phyloP scores from a whole-genome alignment of 1,284 basidiomycete genomes.

The Cutaneotrichosporon sp. region DNA sequence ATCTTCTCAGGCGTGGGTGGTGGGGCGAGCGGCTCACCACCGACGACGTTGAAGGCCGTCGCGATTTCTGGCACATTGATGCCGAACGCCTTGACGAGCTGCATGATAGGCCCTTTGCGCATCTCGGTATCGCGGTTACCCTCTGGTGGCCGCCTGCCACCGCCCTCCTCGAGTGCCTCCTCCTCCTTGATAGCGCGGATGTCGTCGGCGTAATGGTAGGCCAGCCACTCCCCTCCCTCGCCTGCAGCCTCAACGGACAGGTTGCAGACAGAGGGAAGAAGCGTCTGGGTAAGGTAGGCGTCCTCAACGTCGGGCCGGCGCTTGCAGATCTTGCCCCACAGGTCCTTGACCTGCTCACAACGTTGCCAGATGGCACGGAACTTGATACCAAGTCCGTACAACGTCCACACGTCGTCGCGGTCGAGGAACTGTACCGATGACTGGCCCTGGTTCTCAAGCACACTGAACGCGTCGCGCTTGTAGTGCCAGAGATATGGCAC shows the following conservation, averaged over 20 bases:
- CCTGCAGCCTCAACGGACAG: slow-evolving; percentile 77
- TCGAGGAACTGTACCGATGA: slow-evolving; percentile 63
- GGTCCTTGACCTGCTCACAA: slow-evolving; percentile 62
- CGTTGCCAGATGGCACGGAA: slow-evolving; percentile 81
- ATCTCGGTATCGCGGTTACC: slow-evolving; percentile 31
- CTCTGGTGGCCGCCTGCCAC: slow-evolving; percentile 40
- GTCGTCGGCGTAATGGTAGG: slow-evolving; percentile 67
- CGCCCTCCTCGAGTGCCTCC: slow-evolving; percentile 64
- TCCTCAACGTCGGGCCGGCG: slow-evolving; percentile 45
- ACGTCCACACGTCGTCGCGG: slow-evolving; percentile 79
- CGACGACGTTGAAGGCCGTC: slow-evolving; percentile 40
- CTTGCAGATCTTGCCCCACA: slow-evolving; percentile 59
- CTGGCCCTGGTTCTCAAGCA: slow-evolving; percentile 45
- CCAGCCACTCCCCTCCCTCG: slow-evolving; percentile 88
- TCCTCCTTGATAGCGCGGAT: slow-evolving; percentile 69
- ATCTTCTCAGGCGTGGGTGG: slow-evolving; percentile 42
- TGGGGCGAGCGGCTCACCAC: slow-evolving; percentile 29
- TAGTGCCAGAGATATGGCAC: slow-evolving; percentile 95
- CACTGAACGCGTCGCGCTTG: slow-evolving; percentile 66
- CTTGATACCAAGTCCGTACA: slow-evolving; percentile 79
- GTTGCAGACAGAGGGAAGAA: slow-evolving; percentile 44
- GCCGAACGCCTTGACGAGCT: slow-evolving; percentile 48
- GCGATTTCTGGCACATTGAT: slow-evolving; percentile 41
- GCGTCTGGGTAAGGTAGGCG: slow-evolving; percentile 38
- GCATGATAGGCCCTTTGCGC: slow-evolving; percentile 43